Evolutionary conservation across 73 alveolate genomes (phyloP), one percentile per base, ranked within the genome.

Genomic region (Blepharisma stoltei): DNA sequence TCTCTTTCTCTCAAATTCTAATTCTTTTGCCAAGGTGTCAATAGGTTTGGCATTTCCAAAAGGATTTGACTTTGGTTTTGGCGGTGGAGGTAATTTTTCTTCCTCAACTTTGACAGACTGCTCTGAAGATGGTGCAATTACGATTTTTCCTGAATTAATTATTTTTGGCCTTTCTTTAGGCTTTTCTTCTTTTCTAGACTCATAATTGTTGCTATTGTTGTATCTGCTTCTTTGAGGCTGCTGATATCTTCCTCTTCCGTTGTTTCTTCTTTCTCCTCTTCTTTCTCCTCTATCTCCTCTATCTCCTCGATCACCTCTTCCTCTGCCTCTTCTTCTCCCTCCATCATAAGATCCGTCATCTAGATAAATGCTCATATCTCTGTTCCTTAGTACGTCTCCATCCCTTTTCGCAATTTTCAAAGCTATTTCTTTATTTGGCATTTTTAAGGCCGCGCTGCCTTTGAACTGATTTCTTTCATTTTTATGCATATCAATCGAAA

Each of bases 11-110:
- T 60, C 73, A 25, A 60, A 60, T 38, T 60, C 73, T 25, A 60
- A 25, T n/a, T 60, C 73, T 60, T 60, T 14, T 20, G 18, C 23
- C 23, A 60, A 60, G 23, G 73, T 60, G 5, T 60, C 73, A 25
- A 60, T 38, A 18, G 73, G 73, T 25, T 25, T 60, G 11, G 73
- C 73, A 60, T 60, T 25, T 20, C 73, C 73, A 25, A 60, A 60
- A 14, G 73, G 73, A 25, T 60, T 60, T 8, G 46, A 14, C 5
- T 60, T 60, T 8, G 73, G 73, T 47, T 60, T 60, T 20, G 73
- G 18, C 2, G 38, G 48, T 1, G 14, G 73, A 25, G 73, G 45
- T 18, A 9, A n/a, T 60, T 60, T 14, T 18, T 18, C 46, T 32
- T 32, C 41, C 41, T 32, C 41, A 18, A n/a, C 46, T 60, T n/a